Conservation (phyloP, 257 asterid genomes). For the Rubia yunnanensis region DNA sequence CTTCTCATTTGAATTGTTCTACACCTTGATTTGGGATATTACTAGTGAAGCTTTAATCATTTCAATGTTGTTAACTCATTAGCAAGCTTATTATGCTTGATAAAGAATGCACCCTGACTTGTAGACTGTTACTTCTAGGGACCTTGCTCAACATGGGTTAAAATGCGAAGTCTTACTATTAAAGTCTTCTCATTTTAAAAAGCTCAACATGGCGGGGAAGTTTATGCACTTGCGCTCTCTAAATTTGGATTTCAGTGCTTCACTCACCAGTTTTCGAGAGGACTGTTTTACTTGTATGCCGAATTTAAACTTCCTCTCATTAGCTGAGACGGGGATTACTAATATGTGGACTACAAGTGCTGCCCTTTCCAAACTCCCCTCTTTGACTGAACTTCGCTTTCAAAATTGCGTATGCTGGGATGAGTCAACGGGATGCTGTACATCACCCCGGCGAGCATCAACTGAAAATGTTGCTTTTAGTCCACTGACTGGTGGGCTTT, state of each 20-base stretch:
- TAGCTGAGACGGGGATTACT: constrained; percentile 75
- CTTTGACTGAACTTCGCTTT: constrained; percentile 70
- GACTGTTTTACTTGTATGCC: constrained; percentile 86
- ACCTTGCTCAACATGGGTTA: constrained; percentile 74
- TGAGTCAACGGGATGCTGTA: constrained; percentile 27
- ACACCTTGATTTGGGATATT: background rate
- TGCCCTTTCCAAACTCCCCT: constrained; percentile 68
- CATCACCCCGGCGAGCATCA: constrained; percentile 28
- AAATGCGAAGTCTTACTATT: constrained; percentile 62
- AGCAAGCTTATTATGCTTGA: background rate
- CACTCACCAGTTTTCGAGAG: constrained; percentile 73
- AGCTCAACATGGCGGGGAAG: constrained; percentile 67
- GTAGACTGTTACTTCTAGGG: constrained; percentile 40
- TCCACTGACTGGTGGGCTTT: constrained; percentile 22
- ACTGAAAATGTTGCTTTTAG: constrained; percentile 29
- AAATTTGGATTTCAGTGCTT: constrained; percentile 80
- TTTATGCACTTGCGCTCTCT: constrained; percentile 54
- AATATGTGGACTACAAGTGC: constrained; percentile 88
- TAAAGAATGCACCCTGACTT: background rate
- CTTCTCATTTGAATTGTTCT: background rate
- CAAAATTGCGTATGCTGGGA: constrained; percentile 41
- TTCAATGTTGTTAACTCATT: background rate
- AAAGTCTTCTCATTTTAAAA: constrained; percentile 74
- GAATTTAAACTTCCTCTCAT: constrained; percentile 60
- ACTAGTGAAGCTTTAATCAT: background rate